These are phyloP conservation scores for Ustilago nuda DNA, from an alignment of 1,284 basidiomycete species.

Conservation along the genomic window DNA sequence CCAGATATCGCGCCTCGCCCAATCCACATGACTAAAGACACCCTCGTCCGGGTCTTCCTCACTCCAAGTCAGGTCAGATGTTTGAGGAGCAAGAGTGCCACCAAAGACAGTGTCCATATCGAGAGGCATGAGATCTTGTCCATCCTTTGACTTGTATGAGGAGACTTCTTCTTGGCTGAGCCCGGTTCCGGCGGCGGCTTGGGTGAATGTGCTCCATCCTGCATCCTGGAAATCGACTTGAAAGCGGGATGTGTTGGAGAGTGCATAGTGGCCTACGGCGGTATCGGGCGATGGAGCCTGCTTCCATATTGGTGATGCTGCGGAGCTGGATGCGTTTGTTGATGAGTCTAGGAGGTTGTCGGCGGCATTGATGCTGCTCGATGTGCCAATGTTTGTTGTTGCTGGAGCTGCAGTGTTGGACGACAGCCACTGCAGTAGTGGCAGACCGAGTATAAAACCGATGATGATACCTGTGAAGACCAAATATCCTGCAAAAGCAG, in stretches of 20 bases:
- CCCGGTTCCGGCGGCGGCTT: slow-evolving; percentile 30
- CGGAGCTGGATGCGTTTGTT: slow-evolving; percentile 1
- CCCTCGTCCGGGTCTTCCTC: slow-evolving; percentile 60
- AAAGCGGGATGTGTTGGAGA: slow-evolving; percentile 35
- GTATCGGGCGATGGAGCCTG: slow-evolving; percentile 41
- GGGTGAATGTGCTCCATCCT: slow-evolving; percentile 36
- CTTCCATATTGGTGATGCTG: slow-evolving; percentile 22
- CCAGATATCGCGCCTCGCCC: slow-evolving; percentile 49
- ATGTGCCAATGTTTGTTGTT: background rate
- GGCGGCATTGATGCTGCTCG: background rate
- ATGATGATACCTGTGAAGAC: slow-evolving; percentile 41
- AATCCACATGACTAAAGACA: slow-evolving; percentile 60
- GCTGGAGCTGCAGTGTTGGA: slow-evolving; percentile 13
- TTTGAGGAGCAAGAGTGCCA: slow-evolving; percentile 47
- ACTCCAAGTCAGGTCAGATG: slow-evolving; percentile 41
- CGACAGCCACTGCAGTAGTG: slow-evolving; percentile 50
- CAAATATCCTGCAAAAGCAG: slow-evolving; percentile 22
- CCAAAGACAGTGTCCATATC: slow-evolving; percentile 56
- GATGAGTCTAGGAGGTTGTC: background rate
- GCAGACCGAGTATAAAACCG: slow-evolving; percentile 39
- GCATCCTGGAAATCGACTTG: slow-evolving; percentile 44
- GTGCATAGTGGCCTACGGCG: slow-evolving; percentile 30
- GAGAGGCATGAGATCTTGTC: slow-evolving; percentile 43
- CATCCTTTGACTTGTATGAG: slow-evolving; percentile 25
- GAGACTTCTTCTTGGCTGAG: slow-evolving; percentile 23